These are phyloP conservation scores for Plasmodium gonderi DNA, from an alignment of 169 alveolate species.

Conservation along the genomic window DNA sequence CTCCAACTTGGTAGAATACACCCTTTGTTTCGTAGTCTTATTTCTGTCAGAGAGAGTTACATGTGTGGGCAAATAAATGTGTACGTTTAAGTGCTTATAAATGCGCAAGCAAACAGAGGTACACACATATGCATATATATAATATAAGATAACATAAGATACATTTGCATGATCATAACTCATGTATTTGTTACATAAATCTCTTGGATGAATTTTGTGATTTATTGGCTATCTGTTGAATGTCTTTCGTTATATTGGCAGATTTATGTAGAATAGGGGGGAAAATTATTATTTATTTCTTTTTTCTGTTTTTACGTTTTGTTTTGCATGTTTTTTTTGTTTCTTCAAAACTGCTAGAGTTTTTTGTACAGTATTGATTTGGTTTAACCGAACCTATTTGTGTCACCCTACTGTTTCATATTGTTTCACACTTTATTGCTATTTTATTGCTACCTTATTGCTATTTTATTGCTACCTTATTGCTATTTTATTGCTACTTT, in stretches of 20 bases:
- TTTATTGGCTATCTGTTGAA: neutral
- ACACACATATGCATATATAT: neutral
- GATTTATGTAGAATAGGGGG: no score
- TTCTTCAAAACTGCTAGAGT: neutral
- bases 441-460: no score
- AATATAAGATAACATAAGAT: no score
- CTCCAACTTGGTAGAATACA: neutral
- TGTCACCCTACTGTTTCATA: neutral
- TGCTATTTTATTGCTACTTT: no score
- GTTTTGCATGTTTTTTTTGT: neutral
- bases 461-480: no score
- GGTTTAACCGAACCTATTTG: neutral
- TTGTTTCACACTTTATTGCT: no score
- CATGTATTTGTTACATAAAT: neutral
- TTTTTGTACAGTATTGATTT: neutral
- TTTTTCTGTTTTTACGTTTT: neutral
- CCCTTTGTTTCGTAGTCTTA: neutral
- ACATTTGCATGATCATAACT: neutral
- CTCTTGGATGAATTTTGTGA: neutral
- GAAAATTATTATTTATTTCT: neutral
- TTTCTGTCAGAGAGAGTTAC: neutral
- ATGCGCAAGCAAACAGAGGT: neutral
- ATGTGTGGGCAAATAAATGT: conserved; percentile 3
- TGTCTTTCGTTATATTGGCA: neutral
- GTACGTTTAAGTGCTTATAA: neutral